Evolutionary conservation across 257 asterid species (phyloP).

Genomic region (Mitragyna speciosa): DNA sequence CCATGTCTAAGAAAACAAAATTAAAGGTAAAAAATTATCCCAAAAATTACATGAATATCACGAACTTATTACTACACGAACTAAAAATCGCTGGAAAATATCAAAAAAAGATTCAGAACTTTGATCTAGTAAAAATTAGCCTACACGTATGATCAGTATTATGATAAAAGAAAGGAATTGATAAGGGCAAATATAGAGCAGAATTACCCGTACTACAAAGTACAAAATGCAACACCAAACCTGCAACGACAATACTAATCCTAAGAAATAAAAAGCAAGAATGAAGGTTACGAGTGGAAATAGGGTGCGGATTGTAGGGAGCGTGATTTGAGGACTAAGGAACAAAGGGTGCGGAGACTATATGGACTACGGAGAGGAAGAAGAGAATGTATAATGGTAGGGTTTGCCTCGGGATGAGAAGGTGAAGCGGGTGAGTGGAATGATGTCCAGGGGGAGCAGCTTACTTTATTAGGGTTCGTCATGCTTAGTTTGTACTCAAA

Average conservation of each 20-base stretch:
- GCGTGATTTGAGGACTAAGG: not conserved
- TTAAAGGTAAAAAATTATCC: not conserved
- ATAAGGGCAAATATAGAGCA: not conserved
- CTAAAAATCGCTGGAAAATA: not conserved
- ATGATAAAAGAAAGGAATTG: not conserved
- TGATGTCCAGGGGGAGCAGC: slow-evolving; percentile 55
- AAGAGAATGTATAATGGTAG: slow-evolving; percentile 24
- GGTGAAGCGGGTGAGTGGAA: slow-evolving; percentile 66
- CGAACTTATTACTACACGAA: not conserved
- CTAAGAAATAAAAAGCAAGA: not conserved
- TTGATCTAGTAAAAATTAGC: not conserved
- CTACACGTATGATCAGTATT: not conserved
- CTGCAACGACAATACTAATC: not conserved
- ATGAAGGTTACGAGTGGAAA: not conserved
- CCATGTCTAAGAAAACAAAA: not conserved
- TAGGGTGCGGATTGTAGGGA: not conserved
- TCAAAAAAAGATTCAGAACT: not conserved
- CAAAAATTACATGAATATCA: not conserved
- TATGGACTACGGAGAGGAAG: not conserved
- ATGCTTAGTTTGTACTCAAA: slow-evolving; percentile 75
- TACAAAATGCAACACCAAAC: not conserved
- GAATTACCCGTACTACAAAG: not conserved
- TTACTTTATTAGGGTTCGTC: slow-evolving; percentile 84
- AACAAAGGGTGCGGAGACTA: not conserved
- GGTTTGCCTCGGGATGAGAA: slow-evolving; percentile 58